phyloP scores from a whole-genome alignment of 495 filamentous ascomycete species.

The Penicillium paradoxum region DNA sequence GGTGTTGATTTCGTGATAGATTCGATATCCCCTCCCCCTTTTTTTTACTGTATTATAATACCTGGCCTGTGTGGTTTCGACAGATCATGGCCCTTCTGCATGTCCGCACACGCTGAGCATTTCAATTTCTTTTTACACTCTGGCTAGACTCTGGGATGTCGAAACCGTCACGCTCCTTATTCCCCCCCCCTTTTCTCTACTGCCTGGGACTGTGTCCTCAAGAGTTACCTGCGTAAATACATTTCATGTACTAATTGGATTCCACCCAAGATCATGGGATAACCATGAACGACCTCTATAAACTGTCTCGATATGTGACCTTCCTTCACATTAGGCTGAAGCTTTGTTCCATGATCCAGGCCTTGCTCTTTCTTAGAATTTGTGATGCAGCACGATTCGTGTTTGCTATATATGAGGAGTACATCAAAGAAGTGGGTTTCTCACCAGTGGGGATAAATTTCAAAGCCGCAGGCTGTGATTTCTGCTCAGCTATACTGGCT shows the following conservation, averaged over 20 bases:
- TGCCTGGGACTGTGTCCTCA: slow-evolving; percentile 20
- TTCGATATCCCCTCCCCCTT: slow-evolving; percentile 14
- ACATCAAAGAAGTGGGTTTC: no score
- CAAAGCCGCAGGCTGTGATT: no score
- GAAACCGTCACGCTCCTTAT: slow-evolving; percentile 16
- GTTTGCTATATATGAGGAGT: no score
- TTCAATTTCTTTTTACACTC: slow-evolving; percentile 10
- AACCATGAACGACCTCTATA: not conserved
- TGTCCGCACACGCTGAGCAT: slow-evolving; percentile 15
- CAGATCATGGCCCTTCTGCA: slow-evolving; percentile 15
- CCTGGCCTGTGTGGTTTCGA: slow-evolving; percentile 8
- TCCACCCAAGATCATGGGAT: not conserved
- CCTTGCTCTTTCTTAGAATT: no score
- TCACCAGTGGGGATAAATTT: no score
- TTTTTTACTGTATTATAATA: slow-evolving; percentile 40
- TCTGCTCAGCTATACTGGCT: no score
- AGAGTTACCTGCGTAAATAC: slow-evolving; percentile 21
- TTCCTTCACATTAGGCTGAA: no score
- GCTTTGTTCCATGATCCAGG: no score
- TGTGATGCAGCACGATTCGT: no score
- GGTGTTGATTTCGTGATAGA: slow-evolving; percentile 54
- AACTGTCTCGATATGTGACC: not conserved
- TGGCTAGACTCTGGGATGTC: slow-evolving; percentile 24
- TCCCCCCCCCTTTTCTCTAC: slow-evolving; percentile 7
- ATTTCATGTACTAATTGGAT: slow-evolving; percentile 18